Conservation (phyloP, 805 yeast genomes). For the Phaffomyces opuntiae region DNA sequence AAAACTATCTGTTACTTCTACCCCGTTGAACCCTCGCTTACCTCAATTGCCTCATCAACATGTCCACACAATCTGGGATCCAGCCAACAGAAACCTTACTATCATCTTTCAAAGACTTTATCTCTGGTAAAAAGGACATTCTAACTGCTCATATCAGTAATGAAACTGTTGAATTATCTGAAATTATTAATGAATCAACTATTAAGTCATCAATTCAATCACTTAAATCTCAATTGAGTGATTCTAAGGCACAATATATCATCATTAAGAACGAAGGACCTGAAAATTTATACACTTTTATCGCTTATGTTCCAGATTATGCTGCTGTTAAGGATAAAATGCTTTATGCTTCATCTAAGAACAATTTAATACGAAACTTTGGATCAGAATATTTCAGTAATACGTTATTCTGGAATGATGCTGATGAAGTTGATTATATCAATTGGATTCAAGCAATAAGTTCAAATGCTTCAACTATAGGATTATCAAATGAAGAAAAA, state of each 20-base stretch:
- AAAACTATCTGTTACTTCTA: no score
- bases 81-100: constrained; percentile 37
- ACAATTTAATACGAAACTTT: constrained; percentile 63
- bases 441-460: constrained; percentile 39
- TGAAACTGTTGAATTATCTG: constrained; percentile 30
- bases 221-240: constrained; percentile 27
- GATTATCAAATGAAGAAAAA: constrained; percentile 55
- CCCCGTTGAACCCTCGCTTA: no score
- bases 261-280: constrained; percentile 32
- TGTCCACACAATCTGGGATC: constrained; percentile 69
- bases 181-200: constrained; percentile 25
- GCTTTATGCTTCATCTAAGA: constrained; percentile 90
- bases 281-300: constrained; percentile 39
- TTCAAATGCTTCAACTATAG: constrained; percentile 33
- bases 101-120: constrained; percentile 36
- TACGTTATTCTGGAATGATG: constrained; percentile 27
- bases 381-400: constrained; percentile 44
- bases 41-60: constrained; percentile 13
- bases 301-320: constrained; percentile 80
- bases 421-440: constrained; percentile 30
- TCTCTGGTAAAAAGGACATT: constrained; percentile 27
- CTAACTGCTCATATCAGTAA: constrained; percentile 31
- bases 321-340: constrained; percentile 81
- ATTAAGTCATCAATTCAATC: constrained; percentile 30
- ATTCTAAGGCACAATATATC: constrained; percentile 42